phyloP scores from a whole-genome alignment of 2,329 filamentous ascomycete genomes.

The Alternaria sp. region DNA sequence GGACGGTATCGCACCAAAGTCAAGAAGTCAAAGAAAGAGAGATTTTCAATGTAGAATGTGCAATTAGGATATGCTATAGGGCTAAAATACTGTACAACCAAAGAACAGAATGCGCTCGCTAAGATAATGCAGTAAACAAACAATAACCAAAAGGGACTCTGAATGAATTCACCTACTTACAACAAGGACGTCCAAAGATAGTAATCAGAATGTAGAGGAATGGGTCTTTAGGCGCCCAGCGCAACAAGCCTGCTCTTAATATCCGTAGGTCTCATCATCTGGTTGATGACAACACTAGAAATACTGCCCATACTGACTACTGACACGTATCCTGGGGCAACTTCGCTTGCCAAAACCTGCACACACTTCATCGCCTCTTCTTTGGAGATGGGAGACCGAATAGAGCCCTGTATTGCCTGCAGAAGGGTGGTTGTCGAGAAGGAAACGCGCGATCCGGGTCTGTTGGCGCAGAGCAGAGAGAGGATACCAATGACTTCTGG shows the following conservation, averaged over 20 bases:
- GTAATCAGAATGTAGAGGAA: background rate
- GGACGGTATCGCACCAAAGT: background rate
- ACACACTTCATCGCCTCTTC: constrained; percentile 57
- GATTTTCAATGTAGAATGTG: background rate
- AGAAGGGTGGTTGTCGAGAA: constrained; percentile 56
- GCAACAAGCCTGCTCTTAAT: constrained; percentile 45
- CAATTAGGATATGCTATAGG: constrained; percentile 3
- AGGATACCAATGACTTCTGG: constrained; percentile 57
- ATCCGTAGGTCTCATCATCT: constrained; percentile 45
- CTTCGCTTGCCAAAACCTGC: constrained; percentile 55
- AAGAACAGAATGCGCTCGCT: constrained; percentile 4
- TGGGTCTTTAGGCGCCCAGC: constrained; percentile 32
- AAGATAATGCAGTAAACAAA: background rate
- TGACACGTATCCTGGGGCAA: constrained; percentile 56
- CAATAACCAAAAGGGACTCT: background rate
- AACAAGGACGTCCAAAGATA: background rate
- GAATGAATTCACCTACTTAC: background rate
- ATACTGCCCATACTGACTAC: constrained; percentile 52
- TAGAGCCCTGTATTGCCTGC: constrained; percentile 56
- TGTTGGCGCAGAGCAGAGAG: constrained; percentile 52
- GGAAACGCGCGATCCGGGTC: constrained; percentile 50
- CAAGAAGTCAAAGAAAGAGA: background rate
- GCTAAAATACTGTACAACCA: constrained; percentile 2
- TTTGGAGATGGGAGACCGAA: constrained; percentile 56
- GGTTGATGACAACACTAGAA: constrained; percentile 56